Evolutionary conservation across 2,329 filamentous ascomycete genomes (phyloP).

Genomic region (Colletotrichum sp.): DNA sequence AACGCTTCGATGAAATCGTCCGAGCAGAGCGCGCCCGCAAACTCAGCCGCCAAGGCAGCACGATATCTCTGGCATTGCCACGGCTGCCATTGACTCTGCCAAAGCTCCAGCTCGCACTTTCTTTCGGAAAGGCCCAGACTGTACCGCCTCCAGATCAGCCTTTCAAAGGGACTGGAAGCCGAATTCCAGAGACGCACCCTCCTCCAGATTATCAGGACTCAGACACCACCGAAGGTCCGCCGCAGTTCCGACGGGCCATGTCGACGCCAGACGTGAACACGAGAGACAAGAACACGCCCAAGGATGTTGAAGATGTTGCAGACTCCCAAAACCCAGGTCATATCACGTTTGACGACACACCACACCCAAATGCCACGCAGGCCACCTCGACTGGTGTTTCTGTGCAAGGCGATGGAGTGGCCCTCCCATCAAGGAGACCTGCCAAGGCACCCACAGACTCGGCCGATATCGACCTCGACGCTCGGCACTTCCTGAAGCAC

Average conservation of each 20-base stretch:
- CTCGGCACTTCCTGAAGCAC: neutral
- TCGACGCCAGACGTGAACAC: neutral
- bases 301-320: neutral
- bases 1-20: conserved; percentile 60
- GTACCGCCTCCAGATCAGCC: neutral
- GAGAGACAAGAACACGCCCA: neutral
- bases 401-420: neutral
- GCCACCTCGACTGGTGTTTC: neutral
- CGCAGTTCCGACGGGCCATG: neutral
- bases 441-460: conserved; percentile 32
- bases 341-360: neutral
- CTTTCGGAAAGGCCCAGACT: neutral
- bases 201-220: neutral
- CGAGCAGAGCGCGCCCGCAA: conserved; percentile 40
- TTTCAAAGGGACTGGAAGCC: neutral
- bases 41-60: conserved; percentile 11
- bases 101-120: neutral
- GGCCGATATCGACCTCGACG: neutral
- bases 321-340: neutral
- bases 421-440: neutral
- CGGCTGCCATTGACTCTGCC: neutral
- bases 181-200: neutral
- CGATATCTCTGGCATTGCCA: neutral
- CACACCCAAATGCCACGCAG: neutral
- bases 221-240: neutral